Base-by-base conservation (phyloP, 1,284 basidiomycete species). In the Stereum hirsutum region DNA sequence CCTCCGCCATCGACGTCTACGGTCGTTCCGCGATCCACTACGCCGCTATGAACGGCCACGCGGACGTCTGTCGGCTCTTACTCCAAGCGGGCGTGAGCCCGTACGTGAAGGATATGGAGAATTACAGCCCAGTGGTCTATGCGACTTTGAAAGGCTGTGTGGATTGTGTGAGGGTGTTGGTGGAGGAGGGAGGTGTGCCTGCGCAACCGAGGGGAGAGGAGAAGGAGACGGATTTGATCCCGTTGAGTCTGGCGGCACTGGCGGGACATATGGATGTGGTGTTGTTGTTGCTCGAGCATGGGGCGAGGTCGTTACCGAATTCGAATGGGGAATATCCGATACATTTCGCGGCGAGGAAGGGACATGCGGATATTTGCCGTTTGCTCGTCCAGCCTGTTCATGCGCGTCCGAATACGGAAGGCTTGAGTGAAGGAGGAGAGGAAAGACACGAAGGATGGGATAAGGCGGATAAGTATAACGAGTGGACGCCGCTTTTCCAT, bases 401-500 rank as follows among this genome's bases (percentile, higher is more conserved):
- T n/a, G n/a, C n/a, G n/a, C n/a, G n/a, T n/a, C n/a, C n/a, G n/a
- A n/a, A n/a, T n/a, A n/a, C n/a, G n/a, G n/a, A n/a, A n/a, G n/a
- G n/a, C n/a, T n/a, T n/a, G n/a, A n/a, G n/a, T n/a, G n/a, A n/a
- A n/a, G n/a, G n/a, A n/a, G n/a, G n/a, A n/a, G n/a, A n/a, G n/a
- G n/a, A n/a, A n/a, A n/a, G n/a, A n/a, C 72, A 74, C 31, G 80
- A 87, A 7, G 89, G 87, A 6, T 90, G 89, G 78, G 91, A 99
- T 59, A 73, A 81, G 20, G 80, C 84, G 4, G 95, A 99, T 70
- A 99, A 96, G 61, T 93, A 94, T 63, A 91, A 96, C 57, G 89
- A 95, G 59, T 98, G 96, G 93, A 99, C 95, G 6, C 95, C 96
- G 17, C 72, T 98, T 39, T 94, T 96, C 60, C 95, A 99, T 60